Conservation (phyloP, 108 stramenopile species). For the Cylindrotheca closterium region DNA sequence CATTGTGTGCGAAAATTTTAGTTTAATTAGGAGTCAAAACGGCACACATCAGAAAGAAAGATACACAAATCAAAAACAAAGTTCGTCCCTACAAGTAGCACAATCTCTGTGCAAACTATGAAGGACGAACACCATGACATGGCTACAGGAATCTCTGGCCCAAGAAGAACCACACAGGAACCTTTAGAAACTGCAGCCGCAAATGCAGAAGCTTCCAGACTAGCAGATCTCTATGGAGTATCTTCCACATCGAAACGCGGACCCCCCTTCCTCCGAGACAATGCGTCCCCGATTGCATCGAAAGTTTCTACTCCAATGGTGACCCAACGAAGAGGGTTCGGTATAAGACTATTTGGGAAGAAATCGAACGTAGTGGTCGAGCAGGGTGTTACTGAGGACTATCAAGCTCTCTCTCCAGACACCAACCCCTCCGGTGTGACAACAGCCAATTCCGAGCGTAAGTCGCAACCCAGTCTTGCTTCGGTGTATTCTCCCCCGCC, state of each 20-base stretch:
- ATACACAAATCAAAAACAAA: too few species aligned
- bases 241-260: not conserved
- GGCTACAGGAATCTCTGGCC: conserved; percentile 4
- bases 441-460: not conserved
- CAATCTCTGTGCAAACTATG: too few species aligned
- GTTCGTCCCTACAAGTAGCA: too few species aligned
- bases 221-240: conserved; percentile 9
- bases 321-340: not conserved
- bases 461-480: not conserved
- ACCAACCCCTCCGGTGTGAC: not conserved
- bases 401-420: conserved; percentile 3
- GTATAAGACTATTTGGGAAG: not conserved
- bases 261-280: not conserved
- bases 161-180: conserved; percentile 14
- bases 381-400: not conserved
- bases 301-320: not conserved
- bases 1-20: too few species aligned
- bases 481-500: not conserved
- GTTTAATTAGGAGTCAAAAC: too few species aligned
- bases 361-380: not conserved
- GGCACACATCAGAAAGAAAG: too few species aligned
- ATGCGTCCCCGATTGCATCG: not conserved
- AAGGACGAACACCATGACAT: not conserved
- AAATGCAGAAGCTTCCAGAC: conserved; percentile 16
- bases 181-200: conserved; percentile 13